A percentile compares a stretch with the other conserved stretches of the same genome.
Evolutionary conservation across 257 asterid genomes (phyloP).

Genomic region (Vinca minor): DNA sequence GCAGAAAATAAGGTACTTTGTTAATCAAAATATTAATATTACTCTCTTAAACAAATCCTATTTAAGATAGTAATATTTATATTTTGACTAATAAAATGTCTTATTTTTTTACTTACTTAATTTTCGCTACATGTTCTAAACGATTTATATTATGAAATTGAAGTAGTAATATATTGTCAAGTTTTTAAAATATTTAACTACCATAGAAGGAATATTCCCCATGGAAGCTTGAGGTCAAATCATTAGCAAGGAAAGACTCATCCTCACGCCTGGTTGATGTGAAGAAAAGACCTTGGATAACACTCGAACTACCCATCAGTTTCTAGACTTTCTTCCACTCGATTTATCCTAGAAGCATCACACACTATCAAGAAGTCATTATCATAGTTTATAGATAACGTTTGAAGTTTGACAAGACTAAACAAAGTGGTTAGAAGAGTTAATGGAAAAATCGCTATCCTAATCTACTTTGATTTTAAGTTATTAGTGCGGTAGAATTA

Average conservation of each 20-base stretch:
- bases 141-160: no score
- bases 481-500: background rate
- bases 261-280: background rate
- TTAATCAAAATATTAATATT: no score
- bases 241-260: background rate
- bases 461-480: background rate
- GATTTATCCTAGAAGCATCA: background rate
- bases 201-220: background rate
- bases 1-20: no score
- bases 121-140: no score
- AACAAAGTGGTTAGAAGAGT: background rate
- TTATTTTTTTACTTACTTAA: no score
- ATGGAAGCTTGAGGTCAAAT: background rate
- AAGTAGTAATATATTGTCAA: no score
- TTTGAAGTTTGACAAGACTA: background rate
- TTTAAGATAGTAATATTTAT: no score
- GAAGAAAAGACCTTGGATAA: no score
- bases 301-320: no score
- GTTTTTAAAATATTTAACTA: no score
- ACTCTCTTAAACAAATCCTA: no score
- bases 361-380: background rate
- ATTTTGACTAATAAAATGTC: no score
- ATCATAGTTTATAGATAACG: background rate
- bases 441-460: background rate
- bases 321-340: background rate